These are phyloP conservation scores for Xylogone sp. DNA, from an alignment of 2,329 filamentous ascomycete species.

Conservation along the genomic window DNA sequence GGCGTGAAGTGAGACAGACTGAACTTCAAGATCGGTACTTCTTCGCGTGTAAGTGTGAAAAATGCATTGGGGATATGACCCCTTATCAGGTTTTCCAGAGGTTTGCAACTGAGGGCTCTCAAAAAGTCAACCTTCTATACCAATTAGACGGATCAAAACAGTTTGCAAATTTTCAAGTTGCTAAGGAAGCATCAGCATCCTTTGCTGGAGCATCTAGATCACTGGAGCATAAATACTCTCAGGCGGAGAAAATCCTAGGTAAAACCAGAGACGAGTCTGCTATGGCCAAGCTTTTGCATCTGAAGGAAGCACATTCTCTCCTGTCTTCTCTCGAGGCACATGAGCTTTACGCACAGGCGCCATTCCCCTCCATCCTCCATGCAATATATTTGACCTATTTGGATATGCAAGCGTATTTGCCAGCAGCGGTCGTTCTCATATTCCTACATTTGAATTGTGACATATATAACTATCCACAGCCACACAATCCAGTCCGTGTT, in stretches of 20 bases:
- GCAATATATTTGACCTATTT: slow-evolving; percentile 40
- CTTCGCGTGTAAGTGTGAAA: slow-evolving; percentile 21
- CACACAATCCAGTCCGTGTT: slow-evolving; percentile 47
- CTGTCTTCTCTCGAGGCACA: neutral
- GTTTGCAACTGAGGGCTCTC: neutral
- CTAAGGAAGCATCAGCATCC: neutral
- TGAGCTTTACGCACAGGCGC: neutral
- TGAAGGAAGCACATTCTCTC: neutral
- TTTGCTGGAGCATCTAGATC: neutral
- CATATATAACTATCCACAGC: slow-evolving; percentile 45
- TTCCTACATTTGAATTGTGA: slow-evolving; percentile 34
- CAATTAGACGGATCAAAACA: neutral
- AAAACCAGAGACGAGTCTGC: neutral
- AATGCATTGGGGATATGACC: slow-evolving; percentile 14
- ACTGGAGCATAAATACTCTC: neutral
- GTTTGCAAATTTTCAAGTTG: neutral
- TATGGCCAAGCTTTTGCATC: neutral
- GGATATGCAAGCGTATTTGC: slow-evolving; percentile 39
- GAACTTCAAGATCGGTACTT: slow-evolving; percentile 19
- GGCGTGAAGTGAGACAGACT: slow-evolving; percentile 5
- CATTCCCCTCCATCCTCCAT: slow-evolving; percentile 33
- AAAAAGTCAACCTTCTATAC: slow-evolving; percentile 5
- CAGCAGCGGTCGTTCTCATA: slow-evolving; percentile 42
- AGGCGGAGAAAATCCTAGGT: neutral
- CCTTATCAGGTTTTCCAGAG: slow-evolving; percentile 13